Evolutionary conservation across 1,284 basidiomycete species (phyloP), one percentile per base, ranked within the genome.

Genomic region (Ceratorhiza oryzae-sativae): DNA sequence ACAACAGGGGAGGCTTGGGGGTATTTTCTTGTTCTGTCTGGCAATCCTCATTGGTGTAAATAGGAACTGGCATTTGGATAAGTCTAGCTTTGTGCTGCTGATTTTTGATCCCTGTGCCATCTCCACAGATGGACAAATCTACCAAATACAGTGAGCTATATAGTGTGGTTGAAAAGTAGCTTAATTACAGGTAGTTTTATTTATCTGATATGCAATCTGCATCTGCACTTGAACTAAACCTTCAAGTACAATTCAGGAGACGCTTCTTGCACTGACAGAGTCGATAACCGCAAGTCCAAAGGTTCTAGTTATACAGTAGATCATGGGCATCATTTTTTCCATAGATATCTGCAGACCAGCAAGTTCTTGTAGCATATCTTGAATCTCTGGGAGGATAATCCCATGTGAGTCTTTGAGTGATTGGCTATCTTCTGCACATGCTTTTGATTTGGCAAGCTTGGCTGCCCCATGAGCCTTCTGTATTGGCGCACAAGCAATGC

Each of bases 51-150:
- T 45, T 27, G 9, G 23, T 1, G 20, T 23, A 3, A 25, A 25
- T 27, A 9, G 2, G 34, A 8, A 23, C 34, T 58, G 23, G 63
- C n/a, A 68, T 27, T 34, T 32, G 25, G 4, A 68, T 42, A 1
- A 25, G 6, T 30, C 32, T 56, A 0, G 65, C 65, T 51, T 68
- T 53, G 18, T 68, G 30, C 32, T 68, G 65, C 8, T 56, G 53
- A 20, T 68, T 68, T 41, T 68, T 68, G 3, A 68, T 68, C 6
- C 34, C 58, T 39, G 65, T 68, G 1, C 65, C 65, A 30, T 68
- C 65, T 1, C 65, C 53, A 51, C 51, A 68, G 5, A 68, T 68
- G 30, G 51, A 36, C 13, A 68, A 18, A 45, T 56, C 65, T 68
- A 39, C 36, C 13, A 34, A 15, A 34, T 42, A 15, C 12, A 18